Evolutionary conservation across 192 early-diverging fungal species (phyloP).

Genomic region (Coemansia sp.): DNA sequence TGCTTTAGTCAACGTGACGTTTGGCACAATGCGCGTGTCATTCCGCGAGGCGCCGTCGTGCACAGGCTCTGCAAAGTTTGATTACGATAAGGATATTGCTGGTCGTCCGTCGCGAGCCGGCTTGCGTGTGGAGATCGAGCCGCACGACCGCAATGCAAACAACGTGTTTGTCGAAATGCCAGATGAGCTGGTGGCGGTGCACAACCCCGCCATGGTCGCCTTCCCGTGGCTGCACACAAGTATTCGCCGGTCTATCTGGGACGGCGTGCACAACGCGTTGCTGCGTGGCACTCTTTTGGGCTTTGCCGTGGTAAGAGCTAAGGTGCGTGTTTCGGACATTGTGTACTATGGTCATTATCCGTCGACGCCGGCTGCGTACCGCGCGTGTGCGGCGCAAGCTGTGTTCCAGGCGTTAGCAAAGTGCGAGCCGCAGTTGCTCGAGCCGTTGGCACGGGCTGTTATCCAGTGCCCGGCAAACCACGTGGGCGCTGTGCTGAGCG

Average conservation of each 20-base stretch:
- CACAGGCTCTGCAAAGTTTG: constrained; percentile 27
- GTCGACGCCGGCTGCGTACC: constrained; percentile 61
- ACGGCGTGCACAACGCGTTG: constrained; percentile 68
- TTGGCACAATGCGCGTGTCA: constrained; percentile 83
- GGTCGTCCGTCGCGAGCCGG: constrained; percentile 64
- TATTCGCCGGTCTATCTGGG: constrained; percentile 56
- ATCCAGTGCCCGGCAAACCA: constrained; percentile 68
- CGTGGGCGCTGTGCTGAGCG: constrained; percentile 77
- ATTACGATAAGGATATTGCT: constrained; percentile 71
- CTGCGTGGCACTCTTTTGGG: constrained; percentile 77
- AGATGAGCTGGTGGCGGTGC: not conserved
- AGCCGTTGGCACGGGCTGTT: constrained; percentile 80
- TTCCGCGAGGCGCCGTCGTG: constrained; percentile 76
- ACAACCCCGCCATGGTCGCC: not conserved
- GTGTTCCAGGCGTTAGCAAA: constrained; percentile 57
- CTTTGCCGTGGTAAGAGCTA: constrained; percentile 67
- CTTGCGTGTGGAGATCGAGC: constrained; percentile 58
- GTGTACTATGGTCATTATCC: constrained; percentile 57
- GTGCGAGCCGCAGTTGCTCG: constrained; percentile 56
- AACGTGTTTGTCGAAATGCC: constrained; percentile 20
- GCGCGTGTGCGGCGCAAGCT: constrained; percentile 64
- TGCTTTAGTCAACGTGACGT: constrained; percentile 72
- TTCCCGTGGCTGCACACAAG: constrained; percentile 13
- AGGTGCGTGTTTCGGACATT: constrained; percentile 57
- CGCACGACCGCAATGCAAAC: constrained; percentile 30